Evolutionary conservation across 495 filamentous ascomycete genomes (phyloP).

Genomic region (Talaromyces proteolyticus): DNA sequence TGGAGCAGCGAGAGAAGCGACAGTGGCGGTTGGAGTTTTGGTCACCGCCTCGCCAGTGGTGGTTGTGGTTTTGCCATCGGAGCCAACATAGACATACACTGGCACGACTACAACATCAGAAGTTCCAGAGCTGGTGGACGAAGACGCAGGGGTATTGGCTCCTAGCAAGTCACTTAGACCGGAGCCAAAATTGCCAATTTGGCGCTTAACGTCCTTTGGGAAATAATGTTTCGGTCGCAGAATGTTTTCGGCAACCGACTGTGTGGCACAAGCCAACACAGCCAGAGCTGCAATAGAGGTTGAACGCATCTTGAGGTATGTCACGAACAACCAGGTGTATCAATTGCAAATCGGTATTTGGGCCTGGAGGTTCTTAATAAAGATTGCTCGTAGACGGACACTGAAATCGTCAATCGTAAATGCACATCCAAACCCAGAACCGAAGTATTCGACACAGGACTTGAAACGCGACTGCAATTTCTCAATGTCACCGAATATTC

Average conservation of each 20-base stretch:
- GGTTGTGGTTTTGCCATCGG: conserved; percentile 19
- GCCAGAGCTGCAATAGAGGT: conserved; percentile 3
- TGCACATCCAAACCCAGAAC: too few species aligned
- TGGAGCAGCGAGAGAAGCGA: neutral
- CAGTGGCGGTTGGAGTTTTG: neutral
- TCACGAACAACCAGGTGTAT: too few species aligned
- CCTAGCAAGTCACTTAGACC: neutral
- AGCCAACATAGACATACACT: conserved; percentile 20
- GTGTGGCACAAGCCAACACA: conserved; percentile 2
- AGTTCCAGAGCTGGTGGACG: conserved; percentile 3
- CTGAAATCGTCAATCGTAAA: too few species aligned
- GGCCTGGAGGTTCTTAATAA: too few species aligned
- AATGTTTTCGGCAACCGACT: conserved; percentile 7
- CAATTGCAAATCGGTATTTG: too few species aligned
- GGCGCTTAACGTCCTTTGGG: conserved; percentile 39
- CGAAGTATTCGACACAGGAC: too few species aligned
- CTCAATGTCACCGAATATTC: too few species aligned
- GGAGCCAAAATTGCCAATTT: conserved; percentile 20
- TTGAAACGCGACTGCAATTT: too few species aligned
- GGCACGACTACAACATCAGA: conserved; percentile 15
- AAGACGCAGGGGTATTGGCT: neutral
- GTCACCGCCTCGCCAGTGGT: conserved; percentile 12
- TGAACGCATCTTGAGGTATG: conserved; percentile 7
- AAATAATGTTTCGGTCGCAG: conserved; percentile 41
- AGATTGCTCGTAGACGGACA: too few species aligned